Base-by-base conservation (phyloP, 2,329 filamentous ascomycete species). In the Pseudocercospora ulei region DNA sequence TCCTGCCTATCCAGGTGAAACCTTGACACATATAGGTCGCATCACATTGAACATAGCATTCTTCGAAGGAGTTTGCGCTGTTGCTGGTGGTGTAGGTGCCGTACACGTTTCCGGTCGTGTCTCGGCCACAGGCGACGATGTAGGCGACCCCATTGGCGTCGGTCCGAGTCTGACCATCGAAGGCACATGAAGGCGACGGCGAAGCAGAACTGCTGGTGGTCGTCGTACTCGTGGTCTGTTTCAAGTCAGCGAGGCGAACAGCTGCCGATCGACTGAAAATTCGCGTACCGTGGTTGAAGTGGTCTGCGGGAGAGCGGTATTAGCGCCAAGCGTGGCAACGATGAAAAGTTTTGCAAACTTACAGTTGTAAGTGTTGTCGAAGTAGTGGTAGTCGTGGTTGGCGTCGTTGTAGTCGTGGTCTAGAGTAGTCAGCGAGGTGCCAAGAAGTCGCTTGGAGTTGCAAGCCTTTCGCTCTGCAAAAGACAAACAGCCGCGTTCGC, bases 1-100 rank as follows among this genome's bases (percentile, higher is more conserved):
- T n/a, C n/a, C n/a, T n/a, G n/a, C 30, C 29, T 3, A 8, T 3
- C 18, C 18, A 33, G 2, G 30, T 33, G 11, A 33, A 33, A 7
- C 18, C 30, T 5, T 17, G 18, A n/a, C 30, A 33, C 3, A n/a
- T 13, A 5, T 17, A 7, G 3, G 23, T 22, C 9, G 30, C 30
- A 33, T 33, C 30, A 4, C 30, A 33, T 7, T 33, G 30, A 2
- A n/a, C 14, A 20, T 33, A 33, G 30, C 30, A 33, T 22, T 33
- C 17, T 33, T 33, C 30, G 11, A 33, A 33, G 8, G 30, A 33
- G 6, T 22, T 20, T 4, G 30, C n/a, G 7, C n/a, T 6, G 14
- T 20, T 22, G 18, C 17, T 33, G 7, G 30, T 33, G 11, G 30
- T 9, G 11, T 33, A 26, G 12, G 12, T 12, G 9, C n/a, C 17